phyloP scores from a whole-genome alignment of 352 stramenopile genomes.

The Phytopythium ostracodes region DNA sequence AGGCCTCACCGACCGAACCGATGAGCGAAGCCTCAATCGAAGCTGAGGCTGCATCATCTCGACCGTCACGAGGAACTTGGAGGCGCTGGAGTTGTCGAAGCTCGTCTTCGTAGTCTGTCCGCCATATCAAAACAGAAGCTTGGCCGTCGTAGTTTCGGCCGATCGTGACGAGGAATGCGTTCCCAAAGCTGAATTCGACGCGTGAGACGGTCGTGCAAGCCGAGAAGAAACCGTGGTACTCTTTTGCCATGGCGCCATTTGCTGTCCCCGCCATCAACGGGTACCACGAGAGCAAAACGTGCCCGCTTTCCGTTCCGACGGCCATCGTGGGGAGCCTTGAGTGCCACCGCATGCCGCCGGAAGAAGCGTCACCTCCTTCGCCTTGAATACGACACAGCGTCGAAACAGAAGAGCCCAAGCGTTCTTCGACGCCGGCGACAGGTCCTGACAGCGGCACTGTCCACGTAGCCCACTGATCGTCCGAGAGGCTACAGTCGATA shows the following conservation, averaged over 20 bases:
- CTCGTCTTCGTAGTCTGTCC: conserved; percentile 74
- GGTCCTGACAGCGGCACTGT: conserved; percentile 48
- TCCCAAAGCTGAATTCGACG: conserved; percentile 46
- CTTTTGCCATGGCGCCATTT: conserved; percentile 39
- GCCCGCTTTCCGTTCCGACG: conserved; percentile 42
- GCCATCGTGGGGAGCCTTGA: conserved; percentile 45
- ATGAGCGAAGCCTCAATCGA: background rate
- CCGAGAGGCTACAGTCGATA: conserved; percentile 20
- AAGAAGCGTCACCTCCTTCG: conserved; percentile 10
- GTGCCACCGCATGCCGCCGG: conserved; percentile 36
- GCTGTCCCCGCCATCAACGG: conserved; percentile 41
- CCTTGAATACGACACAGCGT: conserved; percentile 38
- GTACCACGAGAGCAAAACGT: conserved; percentile 67
- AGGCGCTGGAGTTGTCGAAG: conserved; percentile 29
- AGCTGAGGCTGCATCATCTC: background rate
- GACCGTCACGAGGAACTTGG: background rate
- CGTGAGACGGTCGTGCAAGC: conserved; percentile 33
- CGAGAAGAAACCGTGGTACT: conserved; percentile 50
- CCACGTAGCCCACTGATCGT: conserved; percentile 53
- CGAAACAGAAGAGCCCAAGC: conserved; percentile 24
- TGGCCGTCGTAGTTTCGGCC: conserved; percentile 29
- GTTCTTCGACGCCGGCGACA: conserved; percentile 38
- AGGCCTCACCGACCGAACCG: background rate
- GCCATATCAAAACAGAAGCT: conserved; percentile 57
- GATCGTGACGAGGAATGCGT: conserved; percentile 51